Base-by-base conservation (phyloP, 2,329 filamentous ascomycete species). In the Colletotrichum coccodes region DNA sequence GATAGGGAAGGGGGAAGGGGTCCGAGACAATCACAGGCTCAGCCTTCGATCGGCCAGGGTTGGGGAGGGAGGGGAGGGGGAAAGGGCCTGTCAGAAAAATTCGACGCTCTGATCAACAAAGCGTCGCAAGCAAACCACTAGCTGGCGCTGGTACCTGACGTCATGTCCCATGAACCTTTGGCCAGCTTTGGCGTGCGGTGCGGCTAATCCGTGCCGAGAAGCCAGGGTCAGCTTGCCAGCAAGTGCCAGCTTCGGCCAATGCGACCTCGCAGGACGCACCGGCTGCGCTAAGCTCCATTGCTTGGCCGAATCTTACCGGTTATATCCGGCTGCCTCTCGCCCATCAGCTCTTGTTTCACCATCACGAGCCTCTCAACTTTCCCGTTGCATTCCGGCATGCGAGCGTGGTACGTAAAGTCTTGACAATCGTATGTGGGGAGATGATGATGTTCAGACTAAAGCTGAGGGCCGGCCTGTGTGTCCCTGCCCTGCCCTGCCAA, bases 41-140 rank as follows among this genome's bases (percentile, higher is more conserved):
- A 32, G 40, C 32, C 42, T 30, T 32, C 21, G 18, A 40, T 34
- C 30, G 28, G 49, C 30, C 11, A 32, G 30, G 18, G 11, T 21
- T 32, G 18, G 12, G 14, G 5, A 12, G 4, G 5, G 11, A 12
- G 12, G 32, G 21, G 3, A 21, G n/a, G 49, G 6, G 26, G 26
- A 18, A n/a, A n/a, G n/a, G n/a, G n/a, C 47, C n/a, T n/a, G 30
- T n/a, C 30, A 23, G 12, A 23, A 23, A 36, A 16, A 36, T 23
- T 47, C 44, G 11, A 32, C 49, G 12, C 30, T 53, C n/a, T n/a
- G 61, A 68, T 69, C 61, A 50, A 60, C 61, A 69, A 60, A 60
- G 66, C 66, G 66, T 69, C 66, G 66, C 61, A 69, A 69, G 66
- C 66, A 56, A 28, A 28, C 26, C 40, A 28, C 46, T 28, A 60